These are phyloP conservation scores for Penicillium sp. DNA, from an alignment of 2,329 filamentous ascomycete genomes.

Conservation along the genomic window DNA sequence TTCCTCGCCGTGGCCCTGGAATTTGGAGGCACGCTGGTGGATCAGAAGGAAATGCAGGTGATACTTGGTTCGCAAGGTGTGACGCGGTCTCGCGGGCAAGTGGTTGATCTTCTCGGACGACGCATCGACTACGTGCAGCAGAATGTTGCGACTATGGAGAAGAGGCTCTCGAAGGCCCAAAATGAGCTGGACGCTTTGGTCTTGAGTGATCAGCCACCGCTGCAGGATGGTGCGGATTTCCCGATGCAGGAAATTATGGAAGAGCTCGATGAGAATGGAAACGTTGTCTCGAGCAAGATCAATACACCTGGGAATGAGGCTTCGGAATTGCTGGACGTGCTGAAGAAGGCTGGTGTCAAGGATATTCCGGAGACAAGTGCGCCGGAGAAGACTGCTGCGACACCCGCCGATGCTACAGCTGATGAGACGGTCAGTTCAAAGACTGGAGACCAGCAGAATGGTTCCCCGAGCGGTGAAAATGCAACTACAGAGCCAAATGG, in stretches of 20 bases:
- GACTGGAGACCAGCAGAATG: background rate
- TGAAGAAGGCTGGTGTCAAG: slow-evolving; percentile 72
- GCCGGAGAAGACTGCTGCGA: slow-evolving; percentile 13
- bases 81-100: slow-evolving; percentile 58
- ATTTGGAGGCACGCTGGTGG: slow-evolving; percentile 45
- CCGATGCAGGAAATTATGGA: slow-evolving; percentile 90
- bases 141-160: slow-evolving; percentile 72
- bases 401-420: background rate
- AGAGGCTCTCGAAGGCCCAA: slow-evolving; percentile 67
- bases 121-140: slow-evolving; percentile 85
- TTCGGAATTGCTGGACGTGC: slow-evolving; percentile 65
- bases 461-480: background rate
- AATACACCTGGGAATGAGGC: slow-evolving; percentile 66
- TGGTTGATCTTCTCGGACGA: slow-evolving; percentile 66
- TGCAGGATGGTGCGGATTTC: slow-evolving; percentile 62
- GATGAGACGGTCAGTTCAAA: background rate
- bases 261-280: slow-evolving; percentile 85
- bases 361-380: slow-evolving; percentile 39
- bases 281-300: slow-evolving; percentile 68
- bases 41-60: slow-evolving; percentile 53
- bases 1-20: slow-evolving; percentile 50
- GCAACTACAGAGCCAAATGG: slow-evolving; percentile 6
- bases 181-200: slow-evolving; percentile 62
- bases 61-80: slow-evolving; percentile 49
- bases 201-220: slow-evolving; percentile 58